A percentile compares a stretch with the other conserved stretches of the same genome.
Conservation (phyloP, 495 filamentous ascomycete genomes). For the Beverwykella pulmonaria region DNA sequence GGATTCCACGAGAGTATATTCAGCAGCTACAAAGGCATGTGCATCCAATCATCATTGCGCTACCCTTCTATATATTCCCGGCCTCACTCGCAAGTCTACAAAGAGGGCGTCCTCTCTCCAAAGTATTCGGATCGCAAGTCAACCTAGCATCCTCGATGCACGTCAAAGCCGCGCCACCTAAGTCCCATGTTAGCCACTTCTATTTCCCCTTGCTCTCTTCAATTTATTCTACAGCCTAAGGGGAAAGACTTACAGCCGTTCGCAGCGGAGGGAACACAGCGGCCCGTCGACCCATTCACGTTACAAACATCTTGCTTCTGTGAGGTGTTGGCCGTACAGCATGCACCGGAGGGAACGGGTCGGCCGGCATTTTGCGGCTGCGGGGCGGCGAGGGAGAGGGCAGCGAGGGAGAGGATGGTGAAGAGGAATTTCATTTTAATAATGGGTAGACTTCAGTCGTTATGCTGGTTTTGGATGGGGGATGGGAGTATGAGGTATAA, state of each 20-base stretch:
- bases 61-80: background rate
- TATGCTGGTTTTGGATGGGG: too few relatives aligned
- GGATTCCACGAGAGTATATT: too few relatives aligned
- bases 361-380: constrained; percentile 13
- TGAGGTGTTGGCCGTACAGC: constrained; percentile 11
- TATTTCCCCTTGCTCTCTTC: constrained; percentile 1
- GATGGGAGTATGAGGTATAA: too few relatives aligned
- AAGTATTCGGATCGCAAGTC: constrained; percentile 16
- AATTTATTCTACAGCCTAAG: too few relatives aligned
- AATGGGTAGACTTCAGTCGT: too few relatives aligned
- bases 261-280: constrained; percentile 17
- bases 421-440: constrained; percentile 14
- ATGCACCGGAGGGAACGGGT: constrained; percentile 24
- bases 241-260: constrained; percentile 11
- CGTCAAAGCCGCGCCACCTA: constrained; percentile 20
- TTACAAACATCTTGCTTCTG: constrained; percentile 29
- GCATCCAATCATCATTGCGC: background rate
- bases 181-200: too few relatives aligned
- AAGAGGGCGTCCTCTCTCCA: constrained; percentile 18
- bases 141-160: constrained; percentile 18
- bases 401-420: constrained; percentile 9
- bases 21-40: background rate
- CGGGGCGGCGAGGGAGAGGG: constrained; percentile 1
- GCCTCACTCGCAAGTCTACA: constrained; percentile 16
- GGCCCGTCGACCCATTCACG: constrained; percentile 15